Percentiles rank a stretch among this genome's conserved stretches.
These are phyloP conservation scores for Hypoxylon fragiforme DNA, from an alignment of 495 filamentous ascomycete species.

Conservation along the genomic window DNA sequence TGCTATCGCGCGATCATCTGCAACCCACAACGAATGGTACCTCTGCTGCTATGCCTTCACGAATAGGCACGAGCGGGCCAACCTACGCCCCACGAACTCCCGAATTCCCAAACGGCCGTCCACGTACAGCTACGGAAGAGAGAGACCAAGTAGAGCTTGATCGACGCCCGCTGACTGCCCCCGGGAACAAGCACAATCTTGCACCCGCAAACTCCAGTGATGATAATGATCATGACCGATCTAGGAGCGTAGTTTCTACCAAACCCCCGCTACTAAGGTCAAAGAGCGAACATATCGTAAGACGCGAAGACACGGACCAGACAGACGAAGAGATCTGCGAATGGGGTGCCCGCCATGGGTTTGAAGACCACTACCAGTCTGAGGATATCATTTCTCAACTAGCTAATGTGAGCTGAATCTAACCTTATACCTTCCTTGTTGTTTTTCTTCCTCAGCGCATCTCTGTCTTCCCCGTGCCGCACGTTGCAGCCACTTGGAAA, in stretches of 20 bases:
- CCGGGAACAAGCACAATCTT: conserved; percentile 32
- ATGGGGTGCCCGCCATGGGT: conserved; percentile 65
- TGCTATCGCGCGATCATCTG: conserved; percentile 2
- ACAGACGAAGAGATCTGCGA: conserved; percentile 47
- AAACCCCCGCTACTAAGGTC: conserved; percentile 66
- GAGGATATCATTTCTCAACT: conserved; percentile 64
- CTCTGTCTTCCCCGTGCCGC: conserved; percentile 37
- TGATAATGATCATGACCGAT: conserved; percentile 34
- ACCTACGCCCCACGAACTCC: conserved; percentile 14
- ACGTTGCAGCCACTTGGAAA: neutral
- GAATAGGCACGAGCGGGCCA: conserved; percentile 22
- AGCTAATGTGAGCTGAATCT: conserved; percentile 51
- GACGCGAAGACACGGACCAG: conserved; percentile 45
- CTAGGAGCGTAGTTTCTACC: conserved; percentile 44
- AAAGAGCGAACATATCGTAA: conserved; percentile 70
- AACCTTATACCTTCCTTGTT: conserved; percentile 21
- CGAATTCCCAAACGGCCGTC: conserved; percentile 23
- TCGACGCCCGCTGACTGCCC: conserved; percentile 40
- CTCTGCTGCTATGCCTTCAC: conserved; percentile 29
- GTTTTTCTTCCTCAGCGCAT: conserved; percentile 42
- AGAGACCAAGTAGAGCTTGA: conserved; percentile 30
- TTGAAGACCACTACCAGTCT: conserved; percentile 70
- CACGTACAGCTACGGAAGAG: conserved; percentile 31
- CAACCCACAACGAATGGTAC: conserved; percentile 15
- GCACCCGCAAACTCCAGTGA: conserved; percentile 22